Conservation (phyloP, 495 filamentous ascomycete species). For the Penicillium fimorum region DNA sequence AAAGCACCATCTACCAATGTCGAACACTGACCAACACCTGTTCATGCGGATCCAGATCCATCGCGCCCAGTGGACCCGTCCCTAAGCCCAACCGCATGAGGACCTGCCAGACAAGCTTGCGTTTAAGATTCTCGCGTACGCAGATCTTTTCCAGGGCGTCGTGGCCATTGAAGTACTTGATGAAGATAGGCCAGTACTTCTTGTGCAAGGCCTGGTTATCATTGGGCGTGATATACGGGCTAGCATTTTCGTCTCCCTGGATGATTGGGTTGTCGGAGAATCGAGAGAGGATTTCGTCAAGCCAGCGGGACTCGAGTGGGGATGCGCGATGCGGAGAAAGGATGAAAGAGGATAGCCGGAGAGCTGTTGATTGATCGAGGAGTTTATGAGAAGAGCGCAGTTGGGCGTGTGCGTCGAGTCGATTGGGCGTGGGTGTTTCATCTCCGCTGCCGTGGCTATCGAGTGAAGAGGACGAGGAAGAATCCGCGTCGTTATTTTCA, state of each 20-base stretch:
- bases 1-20: constrained; percentile 38
- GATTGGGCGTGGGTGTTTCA: constrained; percentile 38
- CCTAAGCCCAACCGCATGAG: constrained; percentile 40
- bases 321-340: constrained; percentile 55
- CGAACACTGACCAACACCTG: constrained; percentile 44
- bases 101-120: constrained; percentile 76
- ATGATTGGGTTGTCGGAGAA: constrained; percentile 39
- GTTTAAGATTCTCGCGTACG: constrained; percentile 76
- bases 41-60: constrained; percentile 37
- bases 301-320: constrained; percentile 65
- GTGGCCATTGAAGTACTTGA: constrained; percentile 84
- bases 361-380: constrained; percentile 38
- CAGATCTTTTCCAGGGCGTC: constrained; percentile 86
- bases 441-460: constrained; percentile 42
- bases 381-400: constrained; percentile 39
- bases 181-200: constrained; percentile 51
- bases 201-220: constrained; percentile 54
- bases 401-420: constrained; percentile 26
- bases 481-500: constrained; percentile 29
- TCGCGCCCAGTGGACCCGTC: constrained; percentile 30
- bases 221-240: constrained; percentile 26
- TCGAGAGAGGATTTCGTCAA: constrained; percentile 66
- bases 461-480: constrained; percentile 45
- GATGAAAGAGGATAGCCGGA: constrained; percentile 48
- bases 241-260: constrained; percentile 4